Evolutionary conservation across 2,329 filamentous ascomycete species (phyloP), one percentile per base, ranked within the genome.

Genomic region (Trichoderma endophyticum): DNA sequence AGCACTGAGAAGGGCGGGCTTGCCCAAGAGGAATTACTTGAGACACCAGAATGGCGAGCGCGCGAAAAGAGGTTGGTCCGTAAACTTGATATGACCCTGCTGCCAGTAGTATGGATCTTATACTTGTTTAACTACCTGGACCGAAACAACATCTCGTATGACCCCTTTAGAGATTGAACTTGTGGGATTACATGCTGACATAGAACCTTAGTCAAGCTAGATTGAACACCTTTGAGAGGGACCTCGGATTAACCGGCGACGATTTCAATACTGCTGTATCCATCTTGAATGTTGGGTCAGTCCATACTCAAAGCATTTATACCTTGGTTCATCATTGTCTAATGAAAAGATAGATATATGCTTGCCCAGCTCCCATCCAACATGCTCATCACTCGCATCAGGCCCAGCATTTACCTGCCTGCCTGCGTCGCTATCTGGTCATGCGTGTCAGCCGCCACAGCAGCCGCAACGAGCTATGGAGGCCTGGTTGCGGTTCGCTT

Each of bases 71-170:
- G 84, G 74, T 83, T 93, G 24, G 83, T 92, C 51, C 84, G 88
- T 71, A 92, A 92, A 79, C 81, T 93, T 28, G 91, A 93, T 78
- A 73, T 84, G 28, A 84, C 87, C 77, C 84, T 93, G 32, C 85
- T 93, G 76, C 80, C 80, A 0, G 81, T 81, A 75, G 76, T 81
- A 4, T 82, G 80, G 79, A 75, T 76, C 71, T 79, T 82, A 78
- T 85, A 84, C 73, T 84, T 82, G 76, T 77, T 84, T 57, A 85
- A 83, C 72, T 84, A 84, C 67, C 78, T 85, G 24, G 84, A 86
- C 56, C 79, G 83, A 7, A 85, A 85, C 71, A 84, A 84, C 32
- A 85, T 86, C 30, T 73, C 80, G 0, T 78, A 78, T 21, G 76
- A 77, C 1, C 73, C 72, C 3, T 71, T 71, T 24, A 72, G 73